phyloP scores from a whole-genome alignment of 768 basidiomycete genomes.

The Kwoniella bestiolae region DNA sequence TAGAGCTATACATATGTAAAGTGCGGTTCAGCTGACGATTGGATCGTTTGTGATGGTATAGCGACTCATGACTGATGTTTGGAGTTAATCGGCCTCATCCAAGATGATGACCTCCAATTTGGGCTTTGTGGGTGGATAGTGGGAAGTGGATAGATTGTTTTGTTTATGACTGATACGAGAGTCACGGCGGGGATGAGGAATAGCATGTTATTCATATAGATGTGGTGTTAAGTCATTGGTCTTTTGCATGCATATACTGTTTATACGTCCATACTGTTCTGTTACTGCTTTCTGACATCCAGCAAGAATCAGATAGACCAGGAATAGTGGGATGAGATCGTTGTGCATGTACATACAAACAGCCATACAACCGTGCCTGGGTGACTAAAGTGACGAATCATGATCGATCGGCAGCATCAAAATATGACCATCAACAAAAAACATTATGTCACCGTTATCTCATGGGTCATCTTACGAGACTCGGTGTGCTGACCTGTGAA shows the following conservation, averaged over 20 bases:
- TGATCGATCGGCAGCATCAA: conserved; percentile 12
- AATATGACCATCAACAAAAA: background rate
- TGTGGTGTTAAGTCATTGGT: background rate
- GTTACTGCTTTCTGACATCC: background rate
- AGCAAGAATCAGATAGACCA: too few relatives aligned
- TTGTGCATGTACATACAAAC: too few relatives aligned
- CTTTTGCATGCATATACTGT: conserved; percentile 14
- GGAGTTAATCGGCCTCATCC: conserved; percentile 26
- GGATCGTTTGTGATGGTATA: conserved; percentile 17
- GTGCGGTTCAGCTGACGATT: conserved; percentile 1
- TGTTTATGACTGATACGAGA: background rate
- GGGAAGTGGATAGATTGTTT: background rate
- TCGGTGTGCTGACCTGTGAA: background rate
- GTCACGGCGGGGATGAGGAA: background rate
- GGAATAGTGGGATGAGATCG: too few relatives aligned
- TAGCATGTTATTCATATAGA: background rate
- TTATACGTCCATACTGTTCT: too few relatives aligned
- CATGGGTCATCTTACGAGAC: background rate
- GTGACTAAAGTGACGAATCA: background rate
- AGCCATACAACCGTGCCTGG: conserved; percentile 8
- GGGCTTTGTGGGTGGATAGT: background rate
- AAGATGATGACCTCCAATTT: background rate
- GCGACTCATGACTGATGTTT: conserved; percentile 45
- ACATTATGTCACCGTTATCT: conserved; percentile 14
- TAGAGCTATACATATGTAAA: too few relatives aligned